These are phyloP conservation scores for Cryptococcus sp. DNA, from an alignment of 1,284 basidiomycete species.

Conservation along the genomic window DNA sequence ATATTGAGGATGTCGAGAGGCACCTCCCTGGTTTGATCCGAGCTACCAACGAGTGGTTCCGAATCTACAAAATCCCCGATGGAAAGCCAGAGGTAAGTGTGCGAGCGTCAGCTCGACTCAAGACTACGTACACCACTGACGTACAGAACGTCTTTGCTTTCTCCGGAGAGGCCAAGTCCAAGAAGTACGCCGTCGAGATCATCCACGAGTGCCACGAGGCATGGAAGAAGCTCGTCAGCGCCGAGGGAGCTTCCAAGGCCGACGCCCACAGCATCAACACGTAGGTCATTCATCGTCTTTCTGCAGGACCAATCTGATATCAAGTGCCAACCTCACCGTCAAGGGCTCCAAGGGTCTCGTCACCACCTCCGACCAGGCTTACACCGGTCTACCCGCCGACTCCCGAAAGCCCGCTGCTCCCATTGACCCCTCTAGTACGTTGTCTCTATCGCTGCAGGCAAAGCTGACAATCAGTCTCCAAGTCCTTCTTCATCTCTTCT, in stretches of 20 bases:
- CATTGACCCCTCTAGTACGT: conserved; percentile 80
- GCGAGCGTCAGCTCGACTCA: background rate
- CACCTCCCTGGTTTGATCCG: conserved; percentile 95
- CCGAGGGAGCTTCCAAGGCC: conserved; percentile 69
- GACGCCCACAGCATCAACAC: conserved; percentile 70
- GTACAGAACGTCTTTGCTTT: conserved; percentile 88
- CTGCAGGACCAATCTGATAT: background rate
- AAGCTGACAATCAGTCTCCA: conserved; percentile 28
- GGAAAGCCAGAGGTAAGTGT: conserved; percentile 80
- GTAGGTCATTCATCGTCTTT: conserved; percentile 47
- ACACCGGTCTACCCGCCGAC: conserved; percentile 68
- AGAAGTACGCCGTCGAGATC: conserved; percentile 98
- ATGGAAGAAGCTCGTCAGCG: conserved; percentile 88
- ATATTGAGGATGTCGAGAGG: conserved; percentile 98
- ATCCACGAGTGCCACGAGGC: conserved; percentile 98
- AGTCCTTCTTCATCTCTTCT: conserved; percentile 49
- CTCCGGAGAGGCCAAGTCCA: conserved; percentile 99
- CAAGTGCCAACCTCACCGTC: conserved; percentile 58
- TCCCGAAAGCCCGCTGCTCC: conserved; percentile 76
- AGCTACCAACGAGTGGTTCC: conserved; percentile 90
- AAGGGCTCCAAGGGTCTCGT: conserved; percentile 70
- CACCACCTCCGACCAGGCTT: conserved; percentile 60
- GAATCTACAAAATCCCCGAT: conserved; percentile 95
- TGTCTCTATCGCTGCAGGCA: background rate
- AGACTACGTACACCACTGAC: background rate